Percentiles rank a stretch among this genome's conserved stretches.
Conservation (phyloP, 1,284 basidiomycete genomes). For the Microbotryum violaceum region DNA sequence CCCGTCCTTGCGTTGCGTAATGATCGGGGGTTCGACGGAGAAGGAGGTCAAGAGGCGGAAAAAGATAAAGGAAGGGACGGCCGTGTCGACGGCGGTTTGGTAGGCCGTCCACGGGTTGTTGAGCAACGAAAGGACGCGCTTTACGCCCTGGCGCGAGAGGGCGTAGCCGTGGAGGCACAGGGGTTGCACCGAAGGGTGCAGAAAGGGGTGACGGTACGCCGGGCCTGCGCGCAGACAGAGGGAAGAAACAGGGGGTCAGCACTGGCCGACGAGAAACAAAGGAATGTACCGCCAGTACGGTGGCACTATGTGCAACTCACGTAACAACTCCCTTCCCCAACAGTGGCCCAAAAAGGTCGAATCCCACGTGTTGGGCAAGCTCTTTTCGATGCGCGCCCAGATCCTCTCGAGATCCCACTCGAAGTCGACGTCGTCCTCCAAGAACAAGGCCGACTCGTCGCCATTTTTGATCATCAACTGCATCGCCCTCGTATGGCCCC, state of each 20-base stretch:
- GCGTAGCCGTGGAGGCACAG: constrained; percentile 37
- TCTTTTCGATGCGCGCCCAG: constrained; percentile 26
- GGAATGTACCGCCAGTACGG: too few species aligned
- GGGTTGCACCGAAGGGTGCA: constrained; percentile 47
- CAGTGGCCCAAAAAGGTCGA: constrained; percentile 35
- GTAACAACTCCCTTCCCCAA: constrained; percentile 33
- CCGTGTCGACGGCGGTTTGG: constrained; percentile 39
- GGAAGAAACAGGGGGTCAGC: too few species aligned
- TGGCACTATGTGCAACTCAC: constrained; percentile 15
- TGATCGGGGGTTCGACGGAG: constrained; percentile 37
- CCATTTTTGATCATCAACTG: constrained; percentile 25
- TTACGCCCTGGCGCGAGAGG: constrained; percentile 30
- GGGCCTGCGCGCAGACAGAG: constrained; percentile 41
- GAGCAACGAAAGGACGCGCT: constrained; percentile 22
- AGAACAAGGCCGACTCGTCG: constrained; percentile 32
- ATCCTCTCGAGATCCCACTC: constrained; percentile 37
- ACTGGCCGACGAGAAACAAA: too few species aligned
- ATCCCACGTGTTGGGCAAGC: constrained; percentile 33
- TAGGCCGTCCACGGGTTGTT: constrained; percentile 36
- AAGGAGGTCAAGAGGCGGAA: constrained; percentile 31
- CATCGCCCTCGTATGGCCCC: constrained; percentile 31
- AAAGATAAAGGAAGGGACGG: constrained; percentile 55
- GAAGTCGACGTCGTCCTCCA: constrained; percentile 38
- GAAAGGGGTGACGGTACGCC: constrained; percentile 64
- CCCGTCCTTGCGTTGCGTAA: constrained; percentile 37